Conservation (phyloP, 495 filamentous ascomycete species). For the Acidomyces sp. region DNA sequence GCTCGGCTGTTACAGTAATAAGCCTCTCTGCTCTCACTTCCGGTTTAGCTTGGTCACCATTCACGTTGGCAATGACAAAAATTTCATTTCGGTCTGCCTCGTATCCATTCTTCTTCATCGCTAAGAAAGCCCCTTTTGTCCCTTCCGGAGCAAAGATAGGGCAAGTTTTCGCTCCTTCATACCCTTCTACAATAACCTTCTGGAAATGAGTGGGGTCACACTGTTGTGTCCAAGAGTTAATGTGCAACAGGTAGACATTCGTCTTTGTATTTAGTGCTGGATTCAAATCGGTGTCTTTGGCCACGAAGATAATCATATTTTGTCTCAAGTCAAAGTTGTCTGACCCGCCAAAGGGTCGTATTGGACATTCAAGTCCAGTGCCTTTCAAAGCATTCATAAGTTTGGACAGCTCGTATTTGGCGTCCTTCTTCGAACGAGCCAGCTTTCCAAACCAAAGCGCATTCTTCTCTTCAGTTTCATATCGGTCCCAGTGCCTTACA, state of each 20-base stretch:
- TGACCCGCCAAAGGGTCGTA: constrained; percentile 47
- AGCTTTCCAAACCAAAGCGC: constrained; percentile 44
- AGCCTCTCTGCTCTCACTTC: background rate
- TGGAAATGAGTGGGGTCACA: constrained; percentile 13
- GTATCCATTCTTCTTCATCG: constrained; percentile 61
- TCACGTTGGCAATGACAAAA: constrained; percentile 38
- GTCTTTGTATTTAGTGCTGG: constrained; percentile 72
- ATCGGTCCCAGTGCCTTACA: constrained; percentile 50
- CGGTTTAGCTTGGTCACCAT: background rate
- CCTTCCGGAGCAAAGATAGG: constrained; percentile 70
- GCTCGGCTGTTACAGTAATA: constrained; percentile 2
- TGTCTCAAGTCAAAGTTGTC: constrained; percentile 47
- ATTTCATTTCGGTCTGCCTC: constrained; percentile 80
- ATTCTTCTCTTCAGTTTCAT: constrained; percentile 34
- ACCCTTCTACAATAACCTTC: constrained; percentile 35
- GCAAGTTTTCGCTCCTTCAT: constrained; percentile 59
- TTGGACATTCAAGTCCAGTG: constrained; percentile 46
- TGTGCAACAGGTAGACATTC: constrained; percentile 58
- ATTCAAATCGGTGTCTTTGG: constrained; percentile 68
- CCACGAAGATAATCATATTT: constrained; percentile 59
- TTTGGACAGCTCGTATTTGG: constrained; percentile 31
- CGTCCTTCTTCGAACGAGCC: background rate
- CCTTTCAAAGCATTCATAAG: constrained; percentile 47
- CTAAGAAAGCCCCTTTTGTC: constrained; percentile 53
- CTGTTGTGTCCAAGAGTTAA: constrained; percentile 39